Evolutionary conservation across 441 rosid species (phyloP), one percentile per base, ranked within the genome.

Genomic region (Jatropha podagrica): DNA sequence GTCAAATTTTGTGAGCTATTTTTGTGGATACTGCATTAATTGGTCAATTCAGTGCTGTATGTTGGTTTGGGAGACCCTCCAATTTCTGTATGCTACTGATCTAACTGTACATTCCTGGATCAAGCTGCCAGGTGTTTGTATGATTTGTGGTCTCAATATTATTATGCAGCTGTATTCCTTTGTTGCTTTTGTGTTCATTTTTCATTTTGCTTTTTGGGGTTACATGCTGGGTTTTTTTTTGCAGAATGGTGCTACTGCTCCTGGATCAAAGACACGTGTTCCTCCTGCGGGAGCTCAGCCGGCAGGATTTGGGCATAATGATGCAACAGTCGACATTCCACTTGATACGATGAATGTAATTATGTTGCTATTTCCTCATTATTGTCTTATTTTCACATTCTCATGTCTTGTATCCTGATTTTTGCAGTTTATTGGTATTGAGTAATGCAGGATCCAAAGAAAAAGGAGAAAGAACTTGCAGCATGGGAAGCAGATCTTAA

Each of bases 401-500:
- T n/a, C n/a, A 51, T 11, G 41, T 11, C 9, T 13, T 15, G 54
- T 62, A 4, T 80, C 74, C 68, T 62, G 61, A 48, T 61, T 71
- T 52, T 14, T 75, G 40, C 46, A 52, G 59, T 60, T 3, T 80
- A 7, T 82, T 32, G 79, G 58, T 41, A 18, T 65, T 77, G 32
- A 49, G 52, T 73, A 73, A 11, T 82, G 72, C 71, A 93, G 99
- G 98, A 90, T 80, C 80, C 94, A 55, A 90, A 87, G 83, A 86
- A 90, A 75, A 95, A 88, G 72, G 90, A 78, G 76, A 93, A 84
- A 81, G 93, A 93, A 79, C 92, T 95, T 65, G 87, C 92, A 71
- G 74, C 90, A 11, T 88, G 97, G 98, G 99, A 95, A 86, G 90
- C 92, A 20, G 94, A 95, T 75, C 93, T 95, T 74, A 93, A 84